These are phyloP conservation scores for Penicillium sp. DNA, from an alignment of 2,329 filamentous ascomycete genomes.

Conservation along the genomic window DNA sequence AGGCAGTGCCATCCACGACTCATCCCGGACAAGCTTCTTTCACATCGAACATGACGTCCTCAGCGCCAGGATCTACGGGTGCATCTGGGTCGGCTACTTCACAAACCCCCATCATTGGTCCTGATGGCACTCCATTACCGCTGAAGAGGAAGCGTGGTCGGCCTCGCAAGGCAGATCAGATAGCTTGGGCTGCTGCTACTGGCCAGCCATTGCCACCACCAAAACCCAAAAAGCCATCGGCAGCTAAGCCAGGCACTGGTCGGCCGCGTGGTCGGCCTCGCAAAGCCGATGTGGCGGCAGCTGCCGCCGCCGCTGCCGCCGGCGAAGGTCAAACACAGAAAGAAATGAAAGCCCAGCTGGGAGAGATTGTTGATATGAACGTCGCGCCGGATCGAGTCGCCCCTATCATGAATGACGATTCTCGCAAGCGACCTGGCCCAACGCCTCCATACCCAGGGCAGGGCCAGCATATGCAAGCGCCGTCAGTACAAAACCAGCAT, in stretches of 20 bases:
- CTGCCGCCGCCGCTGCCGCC: constrained; percentile 22
- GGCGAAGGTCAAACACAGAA: constrained; percentile 15
- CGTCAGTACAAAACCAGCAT: constrained; percentile 7
- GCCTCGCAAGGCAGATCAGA: constrained; percentile 27
- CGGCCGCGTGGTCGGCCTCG: constrained; percentile 32
- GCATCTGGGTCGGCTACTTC: constrained; percentile 4
- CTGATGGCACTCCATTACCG: constrained; percentile 21
- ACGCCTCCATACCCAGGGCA: constrained; percentile 19
- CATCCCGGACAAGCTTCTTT: constrained; percentile 22
- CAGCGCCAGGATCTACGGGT: constrained; percentile 7
- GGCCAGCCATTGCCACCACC: constrained; percentile 17
- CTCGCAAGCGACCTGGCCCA: constrained; percentile 15
- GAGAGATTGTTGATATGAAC: constrained; percentile 8
- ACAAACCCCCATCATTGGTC: constrained; percentile 16
- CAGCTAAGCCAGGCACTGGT: constrained; percentile 24
- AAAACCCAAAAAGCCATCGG: constrained; percentile 21
- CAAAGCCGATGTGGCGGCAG: constrained; percentile 30
- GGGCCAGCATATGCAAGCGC: constrained; percentile 5
- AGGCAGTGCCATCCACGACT: constrained; percentile 7
- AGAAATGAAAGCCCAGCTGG: constrained; percentile 7
- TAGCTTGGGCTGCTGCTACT: constrained; percentile 19
- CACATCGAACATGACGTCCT: constrained; percentile 18
- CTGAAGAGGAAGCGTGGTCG: constrained; percentile 29
- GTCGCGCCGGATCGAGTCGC: constrained; percentile 9
- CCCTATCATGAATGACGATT: constrained; percentile 11